Evolutionary conservation across 2,329 filamentous ascomycete species (phyloP).

Genomic region (Scytalidium sp.): DNA sequence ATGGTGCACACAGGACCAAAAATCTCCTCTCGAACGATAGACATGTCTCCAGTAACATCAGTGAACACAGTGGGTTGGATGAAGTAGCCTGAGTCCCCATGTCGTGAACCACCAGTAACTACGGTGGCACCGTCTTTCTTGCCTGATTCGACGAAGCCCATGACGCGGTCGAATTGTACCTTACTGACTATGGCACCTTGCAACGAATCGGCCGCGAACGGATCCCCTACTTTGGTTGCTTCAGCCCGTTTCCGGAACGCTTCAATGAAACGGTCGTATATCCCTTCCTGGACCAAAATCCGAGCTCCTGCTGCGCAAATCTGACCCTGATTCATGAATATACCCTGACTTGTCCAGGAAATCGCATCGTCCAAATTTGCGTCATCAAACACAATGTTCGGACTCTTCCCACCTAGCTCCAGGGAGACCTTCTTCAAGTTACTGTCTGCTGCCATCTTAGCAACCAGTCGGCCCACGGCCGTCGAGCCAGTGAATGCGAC

Average conservation of each 20-base stretch:
- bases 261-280: slow-evolving; percentile 65
- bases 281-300: slow-evolving; percentile 62
- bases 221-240: slow-evolving; percentile 62
- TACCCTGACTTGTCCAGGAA: slow-evolving; percentile 49
- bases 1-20: slow-evolving; percentile 68
- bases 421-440: slow-evolving; percentile 60
- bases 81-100: slow-evolving; percentile 62
- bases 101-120: slow-evolving; percentile 53
- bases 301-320: slow-evolving; percentile 54
- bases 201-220: slow-evolving; percentile 60
- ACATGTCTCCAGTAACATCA: slow-evolving; percentile 64
- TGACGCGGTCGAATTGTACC: slow-evolving; percentile 65
- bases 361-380: slow-evolving; percentile 55
- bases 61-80: slow-evolving; percentile 69
- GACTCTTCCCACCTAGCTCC: slow-evolving; percentile 56
- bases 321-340: slow-evolving; percentile 31
- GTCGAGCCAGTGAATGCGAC: slow-evolving; percentile 62
- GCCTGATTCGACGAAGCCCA: slow-evolving; percentile 59
- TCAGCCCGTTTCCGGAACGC: slow-evolving; percentile 58
- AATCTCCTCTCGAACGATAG: slow-evolving; percentile 68
- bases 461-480: slow-evolving; percentile 53
- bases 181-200: slow-evolving; percentile 66
- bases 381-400: slow-evolving; percentile 57
- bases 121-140: slow-evolving; percentile 60
- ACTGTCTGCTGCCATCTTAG: slow-evolving; percentile 56